phyloP scores from a whole-genome alignment of 176 grass and related monocot genomes.

The Zea luxurians region DNA sequence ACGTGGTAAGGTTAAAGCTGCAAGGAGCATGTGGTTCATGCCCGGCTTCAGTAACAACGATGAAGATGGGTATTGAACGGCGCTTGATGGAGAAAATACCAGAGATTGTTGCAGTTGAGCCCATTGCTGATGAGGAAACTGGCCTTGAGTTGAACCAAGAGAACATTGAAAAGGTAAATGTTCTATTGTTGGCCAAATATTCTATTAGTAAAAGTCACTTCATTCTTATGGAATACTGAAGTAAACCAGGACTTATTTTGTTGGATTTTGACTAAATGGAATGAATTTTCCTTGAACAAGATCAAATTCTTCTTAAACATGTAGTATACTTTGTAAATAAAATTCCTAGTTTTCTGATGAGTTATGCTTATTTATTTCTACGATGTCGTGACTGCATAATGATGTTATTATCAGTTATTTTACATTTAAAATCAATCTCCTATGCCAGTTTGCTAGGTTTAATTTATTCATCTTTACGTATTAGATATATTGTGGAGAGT shows the following conservation, averaged over 20 bases:
- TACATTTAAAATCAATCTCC: conserved; percentile 24
- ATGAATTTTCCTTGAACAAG: background rate
- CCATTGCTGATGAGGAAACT: conserved; percentile 82
- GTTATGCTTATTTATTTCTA: background rate
- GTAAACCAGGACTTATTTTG: conserved; percentile 1
- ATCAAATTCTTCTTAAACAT: background rate
- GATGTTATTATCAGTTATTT: conserved; percentile 2
- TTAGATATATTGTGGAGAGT: background rate
- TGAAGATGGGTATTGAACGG: conserved; percentile 92
- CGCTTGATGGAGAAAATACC: conserved; percentile 99
- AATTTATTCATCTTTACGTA: background rate
- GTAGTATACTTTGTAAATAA: conserved; percentile 18
- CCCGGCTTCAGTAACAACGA: conserved; percentile 84
- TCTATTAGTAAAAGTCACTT: background rate
- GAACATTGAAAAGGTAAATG: conserved; percentile 83
- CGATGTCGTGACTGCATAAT: background rate
- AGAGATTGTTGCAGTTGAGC: conserved; percentile 83
- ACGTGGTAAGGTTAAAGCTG: conserved; percentile 76
- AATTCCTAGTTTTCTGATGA: background rate
- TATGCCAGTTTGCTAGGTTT: background rate
- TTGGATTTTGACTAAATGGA: conserved; percentile 17
- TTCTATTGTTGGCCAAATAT: conserved; percentile 6
- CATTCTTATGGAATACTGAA: background rate
- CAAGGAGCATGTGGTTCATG: conserved; percentile 97
- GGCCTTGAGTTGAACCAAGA: conserved; percentile 79